A percentile compares a stretch with the other conserved stretches of the same genome.
Conservation (phyloP, 1,284 basidiomycete genomes). For the Phaffia rhodozyma region DNA sequence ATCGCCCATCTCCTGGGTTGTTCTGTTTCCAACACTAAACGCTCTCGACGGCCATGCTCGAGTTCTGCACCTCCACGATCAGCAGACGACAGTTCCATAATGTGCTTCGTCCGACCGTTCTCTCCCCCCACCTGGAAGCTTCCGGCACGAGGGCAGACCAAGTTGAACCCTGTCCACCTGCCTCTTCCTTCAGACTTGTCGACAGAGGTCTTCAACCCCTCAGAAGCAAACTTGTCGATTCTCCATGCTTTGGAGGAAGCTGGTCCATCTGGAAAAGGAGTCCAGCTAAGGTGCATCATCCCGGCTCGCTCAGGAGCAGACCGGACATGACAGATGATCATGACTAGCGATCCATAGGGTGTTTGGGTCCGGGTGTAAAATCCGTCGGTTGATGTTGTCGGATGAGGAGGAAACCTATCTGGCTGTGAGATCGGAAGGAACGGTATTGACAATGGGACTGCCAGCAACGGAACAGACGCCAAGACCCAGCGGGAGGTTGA, state of each 20-base stretch:
- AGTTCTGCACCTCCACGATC: neutral
- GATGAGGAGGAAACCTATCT: slow-evolving; percentile 3
- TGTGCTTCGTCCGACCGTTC: neutral
- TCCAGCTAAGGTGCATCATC: slow-evolving; percentile 6
- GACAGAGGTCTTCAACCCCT: neutral
- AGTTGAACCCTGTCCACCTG: neutral
- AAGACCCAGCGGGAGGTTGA: too few species aligned
- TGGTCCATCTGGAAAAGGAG: neutral
- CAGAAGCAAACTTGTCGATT: neutral
- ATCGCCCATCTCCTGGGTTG: too few species aligned
- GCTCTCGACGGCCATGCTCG: neutral
- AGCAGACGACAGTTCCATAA: neutral
- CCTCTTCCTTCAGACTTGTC: neutral
- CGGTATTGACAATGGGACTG: too few species aligned
- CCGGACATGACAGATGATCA: slow-evolving; percentile 8
- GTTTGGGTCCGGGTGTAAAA: slow-evolving; percentile 1
- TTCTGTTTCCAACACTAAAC: too few species aligned
- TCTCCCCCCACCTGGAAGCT: neutral
- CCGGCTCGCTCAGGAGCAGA: neutral
- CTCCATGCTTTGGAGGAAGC: too few species aligned
- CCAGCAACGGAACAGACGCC: too few species aligned
- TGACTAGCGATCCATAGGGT: neutral
- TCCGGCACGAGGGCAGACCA: neutral
- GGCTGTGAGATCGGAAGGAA: neutral
- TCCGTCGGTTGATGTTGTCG: neutral